Conservation (phyloP, 257 asterid genomes). For the Penstemon davidsonii region DNA sequence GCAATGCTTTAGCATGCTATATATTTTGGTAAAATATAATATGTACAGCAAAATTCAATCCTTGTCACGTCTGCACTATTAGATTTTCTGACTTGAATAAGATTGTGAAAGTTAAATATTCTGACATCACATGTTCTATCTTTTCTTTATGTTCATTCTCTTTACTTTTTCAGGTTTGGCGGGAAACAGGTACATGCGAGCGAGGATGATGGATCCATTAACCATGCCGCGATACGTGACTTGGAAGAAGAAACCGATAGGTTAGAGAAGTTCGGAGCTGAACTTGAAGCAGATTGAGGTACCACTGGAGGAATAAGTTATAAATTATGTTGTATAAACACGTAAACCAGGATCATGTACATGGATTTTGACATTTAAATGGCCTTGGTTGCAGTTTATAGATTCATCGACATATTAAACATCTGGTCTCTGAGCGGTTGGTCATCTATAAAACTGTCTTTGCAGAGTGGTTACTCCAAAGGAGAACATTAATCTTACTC, state of each 20-base stretch:
- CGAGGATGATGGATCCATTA: slow-evolving; percentile 76
- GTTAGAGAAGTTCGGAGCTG: slow-evolving; percentile 85
- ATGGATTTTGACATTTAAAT: slow-evolving; percentile 15
- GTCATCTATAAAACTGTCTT: neutral
- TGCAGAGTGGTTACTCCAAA: neutral
- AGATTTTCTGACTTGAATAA: no score
- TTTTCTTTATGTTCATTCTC: neutral
- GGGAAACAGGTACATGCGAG: slow-evolving; percentile 78
- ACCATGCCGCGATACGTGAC: slow-evolving; percentile 79
- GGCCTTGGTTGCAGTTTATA: slow-evolving; percentile 22
- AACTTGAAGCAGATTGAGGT: slow-evolving; percentile 72
- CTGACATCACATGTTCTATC: neutral
- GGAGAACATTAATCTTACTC: no score
- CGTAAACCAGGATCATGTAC: slow-evolving; percentile 22
- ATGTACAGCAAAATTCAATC: no score
- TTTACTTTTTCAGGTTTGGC: slow-evolving; percentile 59
- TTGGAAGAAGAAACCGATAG: slow-evolving; percentile 83
- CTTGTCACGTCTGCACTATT: no score
- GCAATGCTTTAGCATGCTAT: no score
- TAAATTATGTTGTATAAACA: slow-evolving; percentile 21
- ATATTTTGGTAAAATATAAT: no score
- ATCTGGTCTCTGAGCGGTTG: neutral
- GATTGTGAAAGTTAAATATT: neutral
- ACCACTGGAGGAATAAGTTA: neutral
- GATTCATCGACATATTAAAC: neutral